These are phyloP conservation scores for Blastomyces percursus DNA, from an alignment of 2,329 filamentous ascomycete species.

Conservation along the genomic window DNA sequence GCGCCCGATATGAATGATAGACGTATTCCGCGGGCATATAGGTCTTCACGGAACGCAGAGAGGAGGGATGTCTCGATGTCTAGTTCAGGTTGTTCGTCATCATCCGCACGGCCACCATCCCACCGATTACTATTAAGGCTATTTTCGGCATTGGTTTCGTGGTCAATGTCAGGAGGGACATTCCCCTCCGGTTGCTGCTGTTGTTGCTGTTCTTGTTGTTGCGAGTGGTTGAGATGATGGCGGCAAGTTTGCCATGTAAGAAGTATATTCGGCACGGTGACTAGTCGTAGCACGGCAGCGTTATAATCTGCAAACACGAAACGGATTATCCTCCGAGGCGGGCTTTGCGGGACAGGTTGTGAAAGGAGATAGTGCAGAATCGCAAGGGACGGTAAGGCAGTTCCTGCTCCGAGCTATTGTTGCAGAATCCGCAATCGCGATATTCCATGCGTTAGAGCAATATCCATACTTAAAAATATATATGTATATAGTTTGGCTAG, in stretches of 20 bases:
- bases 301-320: slow-evolving; percentile 55
- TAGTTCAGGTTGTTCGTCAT: slow-evolving; percentile 28
- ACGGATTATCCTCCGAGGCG: slow-evolving; percentile 23
- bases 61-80: slow-evolving; percentile 42
- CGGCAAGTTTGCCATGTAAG: slow-evolving; percentile 40
- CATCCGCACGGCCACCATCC: slow-evolving; percentile 13
- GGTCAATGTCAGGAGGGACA: neutral
- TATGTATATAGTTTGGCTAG: neutral
- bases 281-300: slow-evolving; percentile 46
- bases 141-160: neutral
- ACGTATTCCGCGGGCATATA: slow-evolving; percentile 35
- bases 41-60: slow-evolving; percentile 34
- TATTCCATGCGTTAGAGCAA: neutral
- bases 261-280: slow-evolving; percentile 51
- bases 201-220: neutral
- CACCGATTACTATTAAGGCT: neutral
- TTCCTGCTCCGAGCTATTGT: slow-evolving; percentile 49
- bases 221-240: neutral
- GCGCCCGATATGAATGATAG: slow-evolving; percentile 49
- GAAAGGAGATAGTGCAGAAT: slow-evolving; percentile 43
- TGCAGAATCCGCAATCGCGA: neutral
- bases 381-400: slow-evolving; percentile 46
- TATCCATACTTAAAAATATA: neutral
- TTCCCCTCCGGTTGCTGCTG: neutral
- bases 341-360: slow-evolving; percentile 13